Conservation (phyloP, 2,329 filamentous ascomycete species). For the Curvularia spicifera region DNA sequence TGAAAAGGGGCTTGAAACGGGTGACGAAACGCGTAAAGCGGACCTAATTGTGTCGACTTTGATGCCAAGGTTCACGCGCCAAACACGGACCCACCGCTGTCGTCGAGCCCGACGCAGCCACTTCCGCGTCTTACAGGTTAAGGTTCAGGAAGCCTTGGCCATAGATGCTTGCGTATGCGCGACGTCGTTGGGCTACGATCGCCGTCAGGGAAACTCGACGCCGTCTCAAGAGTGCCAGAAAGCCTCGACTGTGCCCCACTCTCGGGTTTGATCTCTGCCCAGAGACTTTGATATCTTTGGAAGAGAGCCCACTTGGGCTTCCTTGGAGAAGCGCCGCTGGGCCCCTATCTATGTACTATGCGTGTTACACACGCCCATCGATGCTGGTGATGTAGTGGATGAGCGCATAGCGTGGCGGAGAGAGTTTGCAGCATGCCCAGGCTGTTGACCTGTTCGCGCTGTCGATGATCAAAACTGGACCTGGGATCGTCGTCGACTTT, state of each 20-base stretch:
- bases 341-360: constrained; percentile 5
- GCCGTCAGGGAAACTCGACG: constrained; percentile 9
- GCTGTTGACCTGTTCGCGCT: not conserved
- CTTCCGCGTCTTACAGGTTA: constrained; percentile 29
- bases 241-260: constrained; percentile 26
- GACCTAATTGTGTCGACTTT: constrained; percentile 36
- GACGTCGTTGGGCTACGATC: constrained; percentile 23
- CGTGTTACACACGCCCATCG: constrained; percentile 6
- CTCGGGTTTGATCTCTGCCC: constrained; percentile 27
- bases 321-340: constrained; percentile 10
- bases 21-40: constrained; percentile 44
- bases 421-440: not conserved
- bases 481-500: constrained; percentile 2
- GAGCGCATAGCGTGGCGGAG: constrained; percentile 5
- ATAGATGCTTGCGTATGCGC: constrained; percentile 25
- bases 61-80: constrained; percentile 43
- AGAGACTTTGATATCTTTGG: constrained; percentile 34
- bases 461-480: not conserved
- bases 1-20: constrained; percentile 40
- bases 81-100: constrained; percentile 40
- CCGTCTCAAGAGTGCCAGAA: constrained; percentile 30
- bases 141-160: constrained; percentile 18
- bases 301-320: constrained; percentile 4
- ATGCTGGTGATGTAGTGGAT: constrained; percentile 4
- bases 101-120: constrained; percentile 30